Evolutionary conservation across 2,329 filamentous ascomycete species (phyloP).

Genomic region (Colletotrichum liriopes): DNA sequence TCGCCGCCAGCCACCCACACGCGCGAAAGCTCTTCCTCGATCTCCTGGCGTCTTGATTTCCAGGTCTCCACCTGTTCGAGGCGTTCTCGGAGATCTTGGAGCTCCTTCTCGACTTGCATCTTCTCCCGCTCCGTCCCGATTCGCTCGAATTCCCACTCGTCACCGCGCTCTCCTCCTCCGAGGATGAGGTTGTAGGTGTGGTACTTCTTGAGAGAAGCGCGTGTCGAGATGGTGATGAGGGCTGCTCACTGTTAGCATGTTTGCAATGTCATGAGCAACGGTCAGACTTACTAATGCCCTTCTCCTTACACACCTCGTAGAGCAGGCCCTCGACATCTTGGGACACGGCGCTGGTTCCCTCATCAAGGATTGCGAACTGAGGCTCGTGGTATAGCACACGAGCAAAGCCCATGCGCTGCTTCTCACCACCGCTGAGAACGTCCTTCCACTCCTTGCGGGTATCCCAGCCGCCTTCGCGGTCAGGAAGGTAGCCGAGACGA

Average conservation of each 20-base stretch:
- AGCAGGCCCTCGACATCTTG: constrained; percentile 94
- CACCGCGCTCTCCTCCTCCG: constrained; percentile 84
- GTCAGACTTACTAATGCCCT: constrained; percentile 84
- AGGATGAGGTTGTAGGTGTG: constrained; percentile 93
- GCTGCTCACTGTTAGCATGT: constrained; percentile 64
- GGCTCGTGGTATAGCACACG: constrained; percentile 95
- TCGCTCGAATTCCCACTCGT: constrained; percentile 92
- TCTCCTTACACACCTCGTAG: constrained; percentile 93
- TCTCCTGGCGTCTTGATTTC: constrained; percentile 83
- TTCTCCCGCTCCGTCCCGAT: constrained; percentile 97
- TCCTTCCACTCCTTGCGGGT: constrained; percentile 99
- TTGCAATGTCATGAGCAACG: background rate
- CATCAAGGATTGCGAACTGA: constrained; percentile 93
- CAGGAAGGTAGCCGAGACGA: constrained; percentile 88
- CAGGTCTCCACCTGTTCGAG: constrained; percentile 87
- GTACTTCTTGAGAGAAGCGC: constrained; percentile 94
- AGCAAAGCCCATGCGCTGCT: constrained; percentile 94
- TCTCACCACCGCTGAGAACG: constrained; percentile 96
- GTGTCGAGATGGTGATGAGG: constrained; percentile 94
- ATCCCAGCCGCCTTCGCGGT: constrained; percentile 96
- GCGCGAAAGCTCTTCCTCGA: constrained; percentile 83
- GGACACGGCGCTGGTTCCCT: constrained; percentile 94
- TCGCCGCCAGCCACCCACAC: constrained; percentile 72
- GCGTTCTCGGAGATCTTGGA: constrained; percentile 85
- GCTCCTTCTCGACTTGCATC: constrained; percentile 91